Conservation (phyloP, 2,329 filamentous ascomycete species). For the Trichophyton schoenleinii region DNA sequence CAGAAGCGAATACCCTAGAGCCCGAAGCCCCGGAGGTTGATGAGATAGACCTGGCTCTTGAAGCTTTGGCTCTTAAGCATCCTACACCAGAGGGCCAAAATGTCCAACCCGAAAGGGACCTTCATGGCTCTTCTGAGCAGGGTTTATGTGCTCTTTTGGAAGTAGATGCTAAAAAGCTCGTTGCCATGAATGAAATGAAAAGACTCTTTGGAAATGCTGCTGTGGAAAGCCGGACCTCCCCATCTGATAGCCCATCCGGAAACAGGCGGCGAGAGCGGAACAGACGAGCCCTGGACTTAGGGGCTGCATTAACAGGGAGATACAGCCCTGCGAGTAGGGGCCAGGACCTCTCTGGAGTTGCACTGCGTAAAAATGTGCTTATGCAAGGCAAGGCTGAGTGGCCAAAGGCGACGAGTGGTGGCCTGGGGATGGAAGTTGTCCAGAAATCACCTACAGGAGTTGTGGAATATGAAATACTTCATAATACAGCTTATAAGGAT, state of each 20-base stretch:
- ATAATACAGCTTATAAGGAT: constrained; percentile 60
- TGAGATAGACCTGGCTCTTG: constrained; percentile 54
- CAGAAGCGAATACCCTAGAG: constrained; percentile 11
- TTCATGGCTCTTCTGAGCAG: constrained; percentile 2
- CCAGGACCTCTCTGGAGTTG: constrained; percentile 56
- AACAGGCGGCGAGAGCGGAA: constrained; percentile 45
- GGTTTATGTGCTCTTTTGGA: constrained; percentile 44
- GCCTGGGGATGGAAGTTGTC: constrained; percentile 66
- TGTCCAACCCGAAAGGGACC: not conserved
- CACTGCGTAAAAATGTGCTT: constrained; percentile 66
- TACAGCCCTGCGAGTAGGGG: constrained; percentile 44
- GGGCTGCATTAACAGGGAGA: constrained; percentile 43
- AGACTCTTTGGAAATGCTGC: constrained; percentile 56
- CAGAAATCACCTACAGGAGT: constrained; percentile 45
- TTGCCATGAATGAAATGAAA: constrained; percentile 84
- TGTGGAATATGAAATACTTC: constrained; percentile 63
- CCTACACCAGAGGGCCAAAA: constrained; percentile 6
- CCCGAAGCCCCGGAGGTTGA: constrained; percentile 36
- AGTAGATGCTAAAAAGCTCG: constrained; percentile 61
- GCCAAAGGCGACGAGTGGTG: constrained; percentile 66
- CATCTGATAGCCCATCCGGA: constrained; percentile 32
- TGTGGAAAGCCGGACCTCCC: constrained; percentile 44
- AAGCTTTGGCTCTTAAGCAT: constrained; percentile 42
- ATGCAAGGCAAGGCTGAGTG: constrained; percentile 78
- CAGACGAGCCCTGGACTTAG: constrained; percentile 37